phyloP scores from a whole-genome alignment of 2,329 filamentous ascomycete genomes.

The Monosporascus sp. region DNA sequence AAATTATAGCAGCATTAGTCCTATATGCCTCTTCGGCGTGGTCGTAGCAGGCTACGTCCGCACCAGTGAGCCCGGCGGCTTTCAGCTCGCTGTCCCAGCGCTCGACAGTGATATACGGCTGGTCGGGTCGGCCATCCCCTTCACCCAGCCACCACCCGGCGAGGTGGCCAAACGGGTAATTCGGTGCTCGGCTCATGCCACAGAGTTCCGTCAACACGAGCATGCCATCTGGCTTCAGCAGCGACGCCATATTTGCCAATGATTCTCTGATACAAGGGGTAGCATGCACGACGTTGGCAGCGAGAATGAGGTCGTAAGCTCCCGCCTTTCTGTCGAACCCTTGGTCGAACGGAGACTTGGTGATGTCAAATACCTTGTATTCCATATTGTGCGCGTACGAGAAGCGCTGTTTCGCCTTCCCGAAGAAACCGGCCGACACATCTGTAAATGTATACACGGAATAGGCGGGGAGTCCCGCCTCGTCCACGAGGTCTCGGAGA shows the following conservation, averaged over 20 bases:
- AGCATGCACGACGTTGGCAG: conserved; percentile 24
- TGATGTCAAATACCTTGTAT: conserved; percentile 25
- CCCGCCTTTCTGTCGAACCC: conserved; percentile 19
- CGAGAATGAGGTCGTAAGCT: conserved; percentile 24
- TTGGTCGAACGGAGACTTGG: conserved; percentile 21
- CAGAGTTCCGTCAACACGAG: conserved; percentile 25
- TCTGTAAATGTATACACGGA: conserved; percentile 20
- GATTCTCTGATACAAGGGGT: conserved; percentile 16
- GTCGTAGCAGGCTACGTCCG: conserved; percentile 14
- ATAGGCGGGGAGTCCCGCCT: conserved; percentile 14
- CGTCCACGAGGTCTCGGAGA: conserved; percentile 13
- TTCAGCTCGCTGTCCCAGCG: conserved; percentile 24
- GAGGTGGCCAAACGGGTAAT: conserved; percentile 26
- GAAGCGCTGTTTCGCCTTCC: conserved; percentile 19
- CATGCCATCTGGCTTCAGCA: conserved; percentile 26
- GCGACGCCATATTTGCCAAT: conserved; percentile 15
- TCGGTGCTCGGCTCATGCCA: conserved; percentile 18
- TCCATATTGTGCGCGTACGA: conserved; percentile 16
- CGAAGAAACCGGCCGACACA: conserved; percentile 22
- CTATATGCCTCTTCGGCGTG: conserved; percentile 11
- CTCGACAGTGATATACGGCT: conserved; percentile 20
- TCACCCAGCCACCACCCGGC: conserved; percentile 32
- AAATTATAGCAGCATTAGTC: conserved; percentile 16
- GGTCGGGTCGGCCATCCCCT: conserved; percentile 19
- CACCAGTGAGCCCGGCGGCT: conserved; percentile 19